phyloP scores from a whole-genome alignment of 192 early-diverging fungal genomes.

The Backusella morwellensis region DNA sequence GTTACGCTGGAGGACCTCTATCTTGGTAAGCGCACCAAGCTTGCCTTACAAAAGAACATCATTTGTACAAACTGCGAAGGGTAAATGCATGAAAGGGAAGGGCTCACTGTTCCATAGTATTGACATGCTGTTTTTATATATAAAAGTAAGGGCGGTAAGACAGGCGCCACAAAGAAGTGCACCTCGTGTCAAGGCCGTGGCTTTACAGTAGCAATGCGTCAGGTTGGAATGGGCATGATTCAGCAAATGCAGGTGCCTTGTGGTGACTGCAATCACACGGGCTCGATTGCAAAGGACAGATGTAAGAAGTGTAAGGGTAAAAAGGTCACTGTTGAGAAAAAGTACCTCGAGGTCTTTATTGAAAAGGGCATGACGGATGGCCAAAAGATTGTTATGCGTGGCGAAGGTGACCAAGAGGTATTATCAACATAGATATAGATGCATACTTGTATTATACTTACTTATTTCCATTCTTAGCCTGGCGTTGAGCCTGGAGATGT shows the following conservation, averaged over 20 bases:
- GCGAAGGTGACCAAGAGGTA: conserved; percentile 91
- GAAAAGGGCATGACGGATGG: conserved; percentile 93
- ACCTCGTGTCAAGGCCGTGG: conserved; percentile 77
- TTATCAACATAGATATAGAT: not conserved
- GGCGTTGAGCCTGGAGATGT: conserved; percentile 90
- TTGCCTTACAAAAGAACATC: conserved; percentile 81
- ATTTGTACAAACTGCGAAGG: conserved; percentile 63
- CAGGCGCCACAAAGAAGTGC: conserved; percentile 69
- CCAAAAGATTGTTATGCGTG: conserved; percentile 86
- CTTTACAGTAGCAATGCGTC: conserved; percentile 73
- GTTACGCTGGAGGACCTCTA: conserved; percentile 94
- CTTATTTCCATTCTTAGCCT: conserved; percentile 42
- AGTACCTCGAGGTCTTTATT: conserved; percentile 87
- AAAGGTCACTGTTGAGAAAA: conserved; percentile 83
- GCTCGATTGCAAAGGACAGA: conserved; percentile 79
- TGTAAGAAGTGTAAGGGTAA: conserved; percentile 94
- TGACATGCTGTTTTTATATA: not conserved
- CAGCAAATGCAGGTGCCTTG: conserved; percentile 88
- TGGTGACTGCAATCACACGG: conserved; percentile 77
- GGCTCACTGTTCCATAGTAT: not conserved
- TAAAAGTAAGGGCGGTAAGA: conserved; percentile 74
- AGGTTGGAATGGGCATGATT: conserved; percentile 88
- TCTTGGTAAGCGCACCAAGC: conserved; percentile 80
- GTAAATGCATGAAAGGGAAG: conserved; percentile 28
- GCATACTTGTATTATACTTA: conserved; percentile 9